Conservation (phyloP, 495 filamentous ascomycete species). For the Glarea lozoyensis region DNA sequence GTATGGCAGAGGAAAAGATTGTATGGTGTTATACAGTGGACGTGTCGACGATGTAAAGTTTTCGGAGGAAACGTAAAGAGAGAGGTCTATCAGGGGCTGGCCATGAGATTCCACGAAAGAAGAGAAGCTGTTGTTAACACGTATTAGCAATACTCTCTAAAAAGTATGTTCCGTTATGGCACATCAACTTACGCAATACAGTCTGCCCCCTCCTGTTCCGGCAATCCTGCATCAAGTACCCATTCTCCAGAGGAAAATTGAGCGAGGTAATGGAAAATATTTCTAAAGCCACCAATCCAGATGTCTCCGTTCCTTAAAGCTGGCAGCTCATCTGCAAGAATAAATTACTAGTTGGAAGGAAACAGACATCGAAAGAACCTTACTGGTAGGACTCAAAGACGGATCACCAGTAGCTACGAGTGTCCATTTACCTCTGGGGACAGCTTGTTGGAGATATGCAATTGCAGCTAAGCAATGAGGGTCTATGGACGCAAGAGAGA, state of each 20-base stretch:
- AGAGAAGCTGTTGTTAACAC: conserved; percentile 22
- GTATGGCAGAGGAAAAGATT: conserved; percentile 79
- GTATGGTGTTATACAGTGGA: conserved; percentile 63
- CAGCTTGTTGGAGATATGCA: conserved; percentile 53
- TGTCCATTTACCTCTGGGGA: conserved; percentile 56
- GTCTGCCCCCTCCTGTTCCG: conserved; percentile 39
- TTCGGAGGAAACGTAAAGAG: conserved; percentile 76
- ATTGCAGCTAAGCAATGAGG: conserved; percentile 76
- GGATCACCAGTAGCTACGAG: conserved; percentile 70
- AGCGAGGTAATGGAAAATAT: conserved; percentile 62
- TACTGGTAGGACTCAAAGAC: conserved; percentile 67
- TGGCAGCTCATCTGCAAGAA: conserved; percentile 59
- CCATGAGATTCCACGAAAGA: conserved; percentile 57
- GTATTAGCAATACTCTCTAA: not conserved
- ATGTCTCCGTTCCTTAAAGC: conserved; percentile 53
- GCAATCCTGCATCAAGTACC: conserved; percentile 44
- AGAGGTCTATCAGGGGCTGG: conserved; percentile 63
- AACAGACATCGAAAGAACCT: conserved; percentile 27
- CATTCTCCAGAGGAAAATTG: conserved; percentile 42
- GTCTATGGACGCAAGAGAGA: conserved; percentile 80
- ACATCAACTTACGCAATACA: conserved; percentile 38
- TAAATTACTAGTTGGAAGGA: conserved; percentile 3
- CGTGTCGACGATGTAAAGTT: conserved; percentile 71
- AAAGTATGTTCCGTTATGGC: not conserved
- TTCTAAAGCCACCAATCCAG: conserved; percentile 62